Evolutionary conservation across 2,329 filamentous ascomycete species (phyloP).

Genomic region (Fusarium metavorans): DNA sequence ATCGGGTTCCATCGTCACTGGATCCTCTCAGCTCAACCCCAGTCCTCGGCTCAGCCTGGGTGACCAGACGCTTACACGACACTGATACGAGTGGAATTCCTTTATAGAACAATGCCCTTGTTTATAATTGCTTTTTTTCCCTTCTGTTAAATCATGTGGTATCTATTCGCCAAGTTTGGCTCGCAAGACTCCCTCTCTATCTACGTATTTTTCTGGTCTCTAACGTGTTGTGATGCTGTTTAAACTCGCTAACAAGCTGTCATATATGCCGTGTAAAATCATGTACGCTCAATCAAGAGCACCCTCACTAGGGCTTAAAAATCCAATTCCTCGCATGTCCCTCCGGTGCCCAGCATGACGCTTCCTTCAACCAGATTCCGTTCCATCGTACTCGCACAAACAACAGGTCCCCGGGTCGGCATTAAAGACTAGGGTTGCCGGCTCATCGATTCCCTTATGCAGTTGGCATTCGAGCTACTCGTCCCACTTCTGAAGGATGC

Average conservation of each 20-base stretch:
- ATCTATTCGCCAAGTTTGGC: constrained; percentile 13
- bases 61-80: not conserved
- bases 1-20: constrained; percentile 21
- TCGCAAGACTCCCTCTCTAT: constrained; percentile 1
- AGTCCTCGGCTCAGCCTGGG: not conserved
- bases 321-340: not conserved
- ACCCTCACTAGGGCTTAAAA: not conserved
- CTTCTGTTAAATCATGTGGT: constrained; percentile 1
- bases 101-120: not conserved
- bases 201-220: constrained; percentile 3
- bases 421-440: not conserved
- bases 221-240: constrained; percentile 7
- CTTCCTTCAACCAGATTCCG: not conserved
- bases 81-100: not conserved
- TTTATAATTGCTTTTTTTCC: constrained; percentile 12
- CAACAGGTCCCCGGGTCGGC: not conserved
- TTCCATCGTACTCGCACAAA: not conserved
- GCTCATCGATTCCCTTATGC: constrained; percentile 4
- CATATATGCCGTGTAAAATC: constrained; percentile 26
- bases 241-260: constrained; percentile 24
- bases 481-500: constrained; percentile 62
- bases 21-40: constrained; percentile 8
- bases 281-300: constrained; percentile 21
- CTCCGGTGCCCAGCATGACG: not conserved
- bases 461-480: constrained; percentile 37